Evolutionary conservation across 164 flowering plant species (phyloP), one percentile per base, ranked within the genome.

Genomic region (Magnolia sinica): DNA sequence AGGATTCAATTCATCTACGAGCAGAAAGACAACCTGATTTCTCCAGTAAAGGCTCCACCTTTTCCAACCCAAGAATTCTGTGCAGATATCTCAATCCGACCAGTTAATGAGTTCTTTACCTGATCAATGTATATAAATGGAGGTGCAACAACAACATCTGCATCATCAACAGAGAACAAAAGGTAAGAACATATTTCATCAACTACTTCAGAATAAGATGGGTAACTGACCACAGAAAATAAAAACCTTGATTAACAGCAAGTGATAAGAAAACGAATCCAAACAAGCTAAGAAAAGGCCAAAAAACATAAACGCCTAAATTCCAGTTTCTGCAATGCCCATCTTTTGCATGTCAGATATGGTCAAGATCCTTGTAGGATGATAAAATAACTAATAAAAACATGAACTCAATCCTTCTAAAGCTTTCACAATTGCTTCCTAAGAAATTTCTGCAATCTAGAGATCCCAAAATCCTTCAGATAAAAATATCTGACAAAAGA

Each of bases 41-140:
- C 98, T 82, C 99, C 99, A 0, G 99, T 96, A 82, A 91, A 96
- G 73, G 98, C 99, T 50, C 99, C 99, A 74, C 99, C 99, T 81
- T 96, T 96, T 68, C 98, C 91, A 75, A 87, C 84, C 99, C 99
- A 96, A 78, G 92, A 92, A 82, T 96, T 96, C 80, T 96, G 99
- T 73, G 92, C 94, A 80, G 98, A 88, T 82, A 96, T 79, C 77
- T 92, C 98, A 80, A 96, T 84, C 72, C 88, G 83, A 75, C 86
- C 91, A 23, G 91, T 87, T 65, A 96, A 84, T 7, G 96, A 88
- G 83, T 74, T 86, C 86, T 91, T 92, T 67, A 92, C 99, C 78
- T 88, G 87, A 79, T 92, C 98, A 74, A 96, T 85, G 88, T 93
- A 93, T 29, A 96, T 85, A 81, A 90, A 96, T 37, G 99, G 99